Conservation (phyloP, 169 alveolate species). For the Plasmodium berghei region DNA sequence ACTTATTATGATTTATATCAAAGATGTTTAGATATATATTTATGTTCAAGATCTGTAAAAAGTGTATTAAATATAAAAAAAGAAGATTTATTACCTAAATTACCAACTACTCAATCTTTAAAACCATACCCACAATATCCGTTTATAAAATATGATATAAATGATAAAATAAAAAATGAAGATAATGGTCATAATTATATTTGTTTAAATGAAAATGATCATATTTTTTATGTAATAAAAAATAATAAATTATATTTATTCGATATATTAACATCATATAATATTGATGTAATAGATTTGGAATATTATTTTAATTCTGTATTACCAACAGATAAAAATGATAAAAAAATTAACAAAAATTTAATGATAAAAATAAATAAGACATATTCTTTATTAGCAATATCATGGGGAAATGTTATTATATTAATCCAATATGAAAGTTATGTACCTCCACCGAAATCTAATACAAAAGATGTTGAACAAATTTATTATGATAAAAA, state of each 20-base stretch:
- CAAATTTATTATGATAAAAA: constrained; percentile 11
- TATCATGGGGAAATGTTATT: constrained; percentile 21
- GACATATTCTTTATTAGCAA: constrained; percentile 42
- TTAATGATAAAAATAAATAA: constrained; percentile 59
- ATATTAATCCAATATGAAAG: constrained; percentile 51
- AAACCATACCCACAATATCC: constrained; percentile 66
- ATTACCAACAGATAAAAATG: not conserved
- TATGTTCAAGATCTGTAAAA: constrained; percentile 58
- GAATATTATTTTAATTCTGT: constrained; percentile 7
- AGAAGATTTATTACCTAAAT: constrained; percentile 72
- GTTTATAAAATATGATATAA: constrained; percentile 35
- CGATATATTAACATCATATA: constrained; percentile 66
- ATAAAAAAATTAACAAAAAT: constrained; percentile 14
- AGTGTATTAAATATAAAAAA: constrained; percentile 63
- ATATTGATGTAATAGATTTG: constrained; percentile 45
- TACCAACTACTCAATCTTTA: constrained; percentile 44
- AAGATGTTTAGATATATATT: constrained; percentile 67
- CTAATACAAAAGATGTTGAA: constrained; percentile 11
- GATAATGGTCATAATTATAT: constrained; percentile 1
- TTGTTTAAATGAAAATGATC: constrained; percentile 50
- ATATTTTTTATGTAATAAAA: constrained; percentile 30
- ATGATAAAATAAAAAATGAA: not conserved
- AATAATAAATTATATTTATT: constrained; percentile 29
- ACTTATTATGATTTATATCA: constrained; percentile 73
- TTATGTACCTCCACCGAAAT: constrained; percentile 35